A percentile compares a stretch with the other conserved stretches of the same genome.
These are phyloP conservation scores for Candida silvicultrix DNA, from an alignment of 805 yeast species.

Conservation along the genomic window DNA sequence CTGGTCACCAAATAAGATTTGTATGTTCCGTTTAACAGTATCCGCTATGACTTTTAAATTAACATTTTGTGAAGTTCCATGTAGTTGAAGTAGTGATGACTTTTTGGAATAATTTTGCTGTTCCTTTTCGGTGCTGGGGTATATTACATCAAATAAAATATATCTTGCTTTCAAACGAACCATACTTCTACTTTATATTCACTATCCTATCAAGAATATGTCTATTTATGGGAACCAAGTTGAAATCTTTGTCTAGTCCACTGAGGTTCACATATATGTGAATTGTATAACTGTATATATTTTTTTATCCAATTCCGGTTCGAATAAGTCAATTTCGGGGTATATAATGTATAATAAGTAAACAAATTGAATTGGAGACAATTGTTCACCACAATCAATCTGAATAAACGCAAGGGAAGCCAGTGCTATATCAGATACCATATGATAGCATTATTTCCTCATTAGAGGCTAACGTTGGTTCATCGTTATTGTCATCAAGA, in stretches of 20 bases:
- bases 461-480: too few species aligned
- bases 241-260: neutral
- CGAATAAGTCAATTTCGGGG: too few species aligned
- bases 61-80: conserved; percentile 41
- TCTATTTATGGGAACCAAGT: neutral
- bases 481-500: too few species aligned
- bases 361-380: too few species aligned
- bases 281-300: too few species aligned
- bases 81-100: conserved; percentile 39
- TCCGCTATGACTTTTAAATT: conserved; percentile 44
- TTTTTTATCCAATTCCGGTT: too few species aligned
- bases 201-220: neutral
- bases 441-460: too few species aligned
- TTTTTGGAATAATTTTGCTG: conserved; percentile 24
- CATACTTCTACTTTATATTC: conserved; percentile 38
- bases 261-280: too few species aligned
- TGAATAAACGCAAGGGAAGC: too few species aligned
- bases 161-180: conserved; percentile 86
- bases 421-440: too few species aligned
- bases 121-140: conserved; percentile 40
- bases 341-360: too few species aligned
- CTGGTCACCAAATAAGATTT: conserved; percentile 67
- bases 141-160: conserved; percentile 70
- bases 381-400: too few species aligned
- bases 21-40: conserved; percentile 49